phyloP scores from a whole-genome alignment of 768 basidiomycete genomes.

The Lyophyllum atratum region DNA sequence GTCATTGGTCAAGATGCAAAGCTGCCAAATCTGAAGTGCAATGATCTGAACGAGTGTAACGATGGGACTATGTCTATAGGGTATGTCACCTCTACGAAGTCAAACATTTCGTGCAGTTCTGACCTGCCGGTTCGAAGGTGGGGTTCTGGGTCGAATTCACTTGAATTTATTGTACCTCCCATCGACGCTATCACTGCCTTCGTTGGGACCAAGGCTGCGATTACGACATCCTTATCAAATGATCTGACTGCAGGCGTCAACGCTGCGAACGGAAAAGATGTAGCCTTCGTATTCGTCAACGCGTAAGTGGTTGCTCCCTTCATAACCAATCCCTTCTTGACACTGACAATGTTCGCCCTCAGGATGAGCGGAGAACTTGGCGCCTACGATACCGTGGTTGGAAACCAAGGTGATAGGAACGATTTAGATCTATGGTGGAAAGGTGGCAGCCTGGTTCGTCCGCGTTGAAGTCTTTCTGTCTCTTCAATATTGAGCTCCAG shows the following conservation, averaged over 20 bases:
- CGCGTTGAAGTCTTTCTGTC: background rate
- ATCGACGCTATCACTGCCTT: conserved; percentile 46
- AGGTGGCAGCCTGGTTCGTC: conserved; percentile 47
- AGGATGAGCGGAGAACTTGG: conserved; percentile 56
- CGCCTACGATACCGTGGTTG: conserved; percentile 60
- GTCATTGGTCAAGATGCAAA: conserved; percentile 61
- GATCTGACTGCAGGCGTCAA: conserved; percentile 37
- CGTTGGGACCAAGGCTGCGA: conserved; percentile 37
- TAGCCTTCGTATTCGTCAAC: conserved; percentile 63
- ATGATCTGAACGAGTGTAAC: conserved; percentile 53
- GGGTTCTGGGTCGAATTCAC: conserved; percentile 52
- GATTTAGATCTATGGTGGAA: conserved; percentile 61
- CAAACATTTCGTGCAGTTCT: background rate
- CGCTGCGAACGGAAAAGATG: conserved; percentile 51
- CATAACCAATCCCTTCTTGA: no score
- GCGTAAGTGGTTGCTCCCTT: conserved; percentile 36
- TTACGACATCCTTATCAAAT: conserved; percentile 47
- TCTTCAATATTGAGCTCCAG: conserved; percentile 24
- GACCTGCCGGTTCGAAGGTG: conserved; percentile 29
- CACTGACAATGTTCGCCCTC: background rate
- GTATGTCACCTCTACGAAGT: conserved; percentile 29
- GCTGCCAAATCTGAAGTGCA: conserved; percentile 47
- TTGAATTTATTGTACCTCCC: conserved; percentile 47
- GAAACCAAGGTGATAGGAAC: conserved; percentile 61
- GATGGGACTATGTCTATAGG: conserved; percentile 65